These are phyloP conservation scores for Xylaria nigripes DNA, from an alignment of 495 filamentous ascomycete genomes.

Conservation along the genomic window DNA sequence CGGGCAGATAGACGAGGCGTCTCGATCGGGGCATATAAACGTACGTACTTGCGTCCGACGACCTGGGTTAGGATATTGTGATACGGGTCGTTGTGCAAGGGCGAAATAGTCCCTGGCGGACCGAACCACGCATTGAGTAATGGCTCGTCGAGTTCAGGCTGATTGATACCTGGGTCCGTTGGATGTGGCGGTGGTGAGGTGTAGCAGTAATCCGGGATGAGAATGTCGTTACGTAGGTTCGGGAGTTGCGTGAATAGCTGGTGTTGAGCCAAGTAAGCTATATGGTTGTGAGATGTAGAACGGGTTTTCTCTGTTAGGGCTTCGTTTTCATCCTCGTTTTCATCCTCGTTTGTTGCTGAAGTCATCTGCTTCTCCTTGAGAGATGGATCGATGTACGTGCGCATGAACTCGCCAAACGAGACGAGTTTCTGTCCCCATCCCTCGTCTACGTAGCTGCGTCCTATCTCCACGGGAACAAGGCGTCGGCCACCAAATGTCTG, in stretches of 20 bases:
- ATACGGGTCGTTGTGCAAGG: conserved; percentile 88
- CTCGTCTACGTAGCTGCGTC: conserved; percentile 76
- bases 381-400: conserved; percentile 40
- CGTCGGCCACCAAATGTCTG: conserved; percentile 69
- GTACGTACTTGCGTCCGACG: conserved; percentile 82
- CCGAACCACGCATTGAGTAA: conserved; percentile 90
- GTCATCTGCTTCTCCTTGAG: background rate
- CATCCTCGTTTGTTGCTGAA: background rate
- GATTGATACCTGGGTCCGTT: conserved; percentile 43
- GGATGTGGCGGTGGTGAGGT: conserved; percentile 45
- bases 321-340: background rate
- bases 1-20: conserved; percentile 55
- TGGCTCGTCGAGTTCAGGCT: conserved; percentile 43
- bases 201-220: conserved; percentile 80
- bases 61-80: conserved; percentile 90
- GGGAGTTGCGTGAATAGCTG: conserved; percentile 80
- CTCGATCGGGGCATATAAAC: conserved; percentile 67
- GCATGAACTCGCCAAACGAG: conserved; percentile 63
- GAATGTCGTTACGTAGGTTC: conserved; percentile 63
- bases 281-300: conserved; percentile 12
- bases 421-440: conserved; percentile 83
- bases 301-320: background rate
- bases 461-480: conserved; percentile 84
- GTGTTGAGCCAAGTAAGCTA: conserved; percentile 88
- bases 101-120: conserved; percentile 78